Evolutionary conservation across 306 rosid genomes (phyloP), one percentile per base, ranked within the genome.

Genomic region (Malus sylvestris): DNA sequence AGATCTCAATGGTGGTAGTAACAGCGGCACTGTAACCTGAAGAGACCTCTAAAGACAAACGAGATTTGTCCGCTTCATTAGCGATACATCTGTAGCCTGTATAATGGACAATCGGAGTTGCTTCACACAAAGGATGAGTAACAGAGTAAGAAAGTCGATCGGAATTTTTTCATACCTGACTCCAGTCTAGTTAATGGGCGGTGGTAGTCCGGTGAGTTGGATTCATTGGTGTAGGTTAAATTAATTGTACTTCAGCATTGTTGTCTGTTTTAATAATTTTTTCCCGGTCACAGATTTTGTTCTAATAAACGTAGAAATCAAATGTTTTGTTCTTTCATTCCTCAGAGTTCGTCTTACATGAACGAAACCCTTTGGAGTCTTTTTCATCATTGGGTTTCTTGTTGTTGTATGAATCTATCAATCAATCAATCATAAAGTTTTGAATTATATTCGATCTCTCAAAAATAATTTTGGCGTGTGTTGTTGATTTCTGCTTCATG

Each of bases 1-100:
- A 73, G 92, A 88, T 53, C 69, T 85, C 65, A 90, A 89, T n/a
- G 74, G 68, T 29, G 75, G 78, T 53, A 72, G 79, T 44, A 83
- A 78, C 53, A 71, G 63, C 33, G 84, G 82, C 70, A 82, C 78
- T 42, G 76, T 80, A 29, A 86, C 91, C 71, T 87, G 88, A 84
- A 70, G 57, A 73, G 25, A 75, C 61, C 38, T 45, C 27, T 62
- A 27, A 60, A 49, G 46, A 64, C 45, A 18, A 67, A 42, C 68
- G 75, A 76, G 76, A 67, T 79, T 81, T 73, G 64, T 75, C 13
- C 60, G 12, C 65, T 83, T 77, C 88, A 67, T 67, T 70, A 15
- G 75, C 40, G 69, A 79, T 70, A 40, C 68, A 25, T 61, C 68
- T 75, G 62, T 63, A 68, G 35, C 61, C 70, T 72, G 70, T 68